Percentiles rank a stretch among this genome's conserved stretches.
Conservation (phyloP, 768 basidiomycete genomes). For the Favolaschia claudopus region DNA sequence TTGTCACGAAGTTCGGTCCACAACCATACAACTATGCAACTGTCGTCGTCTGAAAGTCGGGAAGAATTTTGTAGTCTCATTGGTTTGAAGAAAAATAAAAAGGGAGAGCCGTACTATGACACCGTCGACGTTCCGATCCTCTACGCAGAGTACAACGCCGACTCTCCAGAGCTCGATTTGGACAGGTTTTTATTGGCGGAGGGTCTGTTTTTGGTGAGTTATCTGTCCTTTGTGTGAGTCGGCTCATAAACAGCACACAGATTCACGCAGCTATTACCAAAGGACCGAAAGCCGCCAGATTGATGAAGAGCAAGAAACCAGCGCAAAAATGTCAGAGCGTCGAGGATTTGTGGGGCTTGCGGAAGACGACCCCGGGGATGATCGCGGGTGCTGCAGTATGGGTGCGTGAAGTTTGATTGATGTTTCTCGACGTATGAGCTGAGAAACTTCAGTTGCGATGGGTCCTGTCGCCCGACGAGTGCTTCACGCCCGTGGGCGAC, state of each 20-base stretch:
- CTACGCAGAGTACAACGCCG: constrained; percentile 5
- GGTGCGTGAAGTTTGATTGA: not conserved
- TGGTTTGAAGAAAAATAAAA: not conserved
- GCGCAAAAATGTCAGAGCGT: not conserved
- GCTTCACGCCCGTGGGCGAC: not conserved
- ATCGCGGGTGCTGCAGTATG: constrained; percentile 5
- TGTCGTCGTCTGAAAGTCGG: not conserved
- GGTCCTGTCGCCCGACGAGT: constrained; percentile 2
- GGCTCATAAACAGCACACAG: not conserved
- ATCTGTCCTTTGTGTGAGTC: no score
- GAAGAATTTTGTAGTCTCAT: not conserved
- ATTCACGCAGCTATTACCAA: constrained; percentile 8
- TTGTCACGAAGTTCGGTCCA: no score
- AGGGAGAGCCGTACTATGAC: not conserved
- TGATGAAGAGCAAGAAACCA: not conserved
- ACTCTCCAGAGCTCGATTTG: not conserved
- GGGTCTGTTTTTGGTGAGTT: not conserved
- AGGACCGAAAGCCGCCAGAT: not conserved
- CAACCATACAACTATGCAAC: not conserved
- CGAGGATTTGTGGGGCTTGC: constrained; percentile 1
- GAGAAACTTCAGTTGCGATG: constrained; percentile 2
- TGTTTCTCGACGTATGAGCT: not conserved
- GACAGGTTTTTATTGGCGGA: constrained; percentile 1
- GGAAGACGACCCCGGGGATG: constrained; percentile 13
- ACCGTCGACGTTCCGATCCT: constrained; percentile 3